A percentile compares a stretch with the other conserved stretches of the same genome.
Conservation (phyloP, 73 alveolate species). For the Paramecium caudatum region DNA sequence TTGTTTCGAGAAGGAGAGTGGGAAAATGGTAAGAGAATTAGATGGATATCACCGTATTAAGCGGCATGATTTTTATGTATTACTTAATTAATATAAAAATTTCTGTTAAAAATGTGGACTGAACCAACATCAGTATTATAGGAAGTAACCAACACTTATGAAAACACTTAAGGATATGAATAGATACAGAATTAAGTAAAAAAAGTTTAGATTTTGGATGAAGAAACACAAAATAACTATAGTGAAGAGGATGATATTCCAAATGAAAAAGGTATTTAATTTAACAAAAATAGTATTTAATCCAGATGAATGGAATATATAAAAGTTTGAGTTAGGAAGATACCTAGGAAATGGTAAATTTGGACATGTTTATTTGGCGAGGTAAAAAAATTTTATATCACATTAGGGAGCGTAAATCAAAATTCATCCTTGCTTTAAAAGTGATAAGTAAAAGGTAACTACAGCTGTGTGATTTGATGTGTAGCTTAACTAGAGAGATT, state of each 20-base stretch:
- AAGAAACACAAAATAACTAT: slow-evolving; percentile 11
- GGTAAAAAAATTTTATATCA: slow-evolving; percentile 8
- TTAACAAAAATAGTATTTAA: slow-evolving; percentile 43
- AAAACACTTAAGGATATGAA: not conserved
- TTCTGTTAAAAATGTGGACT: slow-evolving; percentile 50
- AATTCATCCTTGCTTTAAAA: slow-evolving; percentile 89
- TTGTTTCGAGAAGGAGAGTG: slow-evolving; percentile 61
- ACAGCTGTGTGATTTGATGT: slow-evolving; percentile 70
- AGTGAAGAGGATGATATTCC: slow-evolving; percentile 39
- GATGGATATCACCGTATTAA: slow-evolving; percentile 18
- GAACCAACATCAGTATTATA: not conserved
- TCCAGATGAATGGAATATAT: slow-evolving; percentile 80
- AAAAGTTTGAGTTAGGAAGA: slow-evolving; percentile 80
- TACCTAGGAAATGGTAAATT: slow-evolving; percentile 81
- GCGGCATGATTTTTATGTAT: not conserved
- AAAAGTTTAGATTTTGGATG: not conserved
- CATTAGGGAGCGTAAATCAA: slow-evolving; percentile 80
- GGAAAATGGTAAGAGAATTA: slow-evolving; percentile 64
- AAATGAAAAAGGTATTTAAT: not conserved
- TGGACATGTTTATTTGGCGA: slow-evolving; percentile 83
- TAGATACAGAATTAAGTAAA: not conserved
- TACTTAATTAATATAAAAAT: slow-evolving; percentile 33
- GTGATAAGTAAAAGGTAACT: slow-evolving; percentile 83
- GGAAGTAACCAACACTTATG: slow-evolving; percentile 10
- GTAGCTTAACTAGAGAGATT: slow-evolving; percentile 87